Evolutionary conservation across 73 alveolate genomes (phyloP), one percentile per base, ranked within the genome.

Genomic region (Loxodes magnus): DNA sequence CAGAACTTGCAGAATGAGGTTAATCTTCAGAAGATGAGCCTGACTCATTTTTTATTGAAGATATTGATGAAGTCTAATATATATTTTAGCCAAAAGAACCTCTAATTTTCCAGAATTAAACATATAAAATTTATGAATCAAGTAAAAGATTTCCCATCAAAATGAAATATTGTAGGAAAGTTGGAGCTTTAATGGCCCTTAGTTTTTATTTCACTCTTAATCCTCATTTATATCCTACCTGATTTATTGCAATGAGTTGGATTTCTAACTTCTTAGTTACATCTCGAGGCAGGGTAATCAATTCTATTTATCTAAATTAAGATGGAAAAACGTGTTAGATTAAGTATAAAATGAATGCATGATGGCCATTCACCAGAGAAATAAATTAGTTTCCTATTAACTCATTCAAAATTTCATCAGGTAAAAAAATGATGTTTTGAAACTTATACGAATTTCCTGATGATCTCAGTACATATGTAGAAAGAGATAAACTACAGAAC

Each of bases 1-100:
- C n/a, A n/a, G n/a, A n/a, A n/a, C n/a, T n/a, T n/a, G n/a, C n/a
- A n/a, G n/a, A n/a, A n/a, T n/a, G n/a, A n/a, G n/a, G n/a, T n/a
- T n/a, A n/a, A n/a, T n/a, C n/a, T n/a, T n/a, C n/a, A n/a, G 59
- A 46, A 46, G 59, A 46, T 2, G 59, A 46, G 17, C 22, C 39
- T 25, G n/a, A 12, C n/a, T 20, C 59, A 1, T 46, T 46, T 46
- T 46, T 46, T 19, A 7, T 46, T 22, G 59, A 46, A 46, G 59
- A 46, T 24, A 7, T 19, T 0, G 27, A 46, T 6, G 59, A 46
- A 10, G 16, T 22, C 26, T 41, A 46, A 19, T 46, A 46, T 41
- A 46, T 16, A 0, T 46, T 25, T 24, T 12, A 37, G 1, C 59
- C 59, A 0, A 9, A 9, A 1, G 17, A 17, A 22, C 43, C 2